A percentile compares a stretch with the other conserved stretches of the same genome.
phyloP scores from a whole-genome alignment of 2,329 filamentous ascomycete genomes.

The Venturia oleaginea region DNA sequence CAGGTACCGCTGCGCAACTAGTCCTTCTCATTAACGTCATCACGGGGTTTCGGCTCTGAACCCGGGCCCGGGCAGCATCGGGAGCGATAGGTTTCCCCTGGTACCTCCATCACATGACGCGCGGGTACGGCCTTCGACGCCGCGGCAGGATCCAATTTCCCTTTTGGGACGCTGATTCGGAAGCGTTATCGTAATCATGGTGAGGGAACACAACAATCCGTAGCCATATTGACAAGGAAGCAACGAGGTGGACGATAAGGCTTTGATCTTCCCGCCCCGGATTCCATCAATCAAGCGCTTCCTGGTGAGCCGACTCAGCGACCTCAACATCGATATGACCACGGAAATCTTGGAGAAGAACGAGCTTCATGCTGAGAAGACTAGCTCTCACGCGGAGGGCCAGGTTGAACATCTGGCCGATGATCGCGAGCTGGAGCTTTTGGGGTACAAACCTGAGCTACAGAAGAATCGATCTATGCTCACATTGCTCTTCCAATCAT shows the following conservation, averaged over 20 bases:
- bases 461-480: conserved; percentile 60
- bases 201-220: background rate
- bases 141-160: background rate
- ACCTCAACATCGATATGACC: background rate
- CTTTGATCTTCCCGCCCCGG: background rate
- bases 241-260: background rate
- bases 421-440: conserved; percentile 41
- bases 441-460: conserved; percentile 61
- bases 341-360: background rate
- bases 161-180: background rate
- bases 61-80: no score
- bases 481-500: conserved; percentile 53
- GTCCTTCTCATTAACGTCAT: background rate
- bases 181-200: background rate
- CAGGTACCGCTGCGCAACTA: background rate
- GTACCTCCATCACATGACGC: background rate
- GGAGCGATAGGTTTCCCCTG: no score
- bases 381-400: background rate
- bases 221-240: background rate
- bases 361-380: background rate
- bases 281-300: background rate
- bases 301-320: background rate
- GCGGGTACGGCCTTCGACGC: background rate
- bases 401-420: background rate
- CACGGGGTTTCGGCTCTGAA: background rate